phyloP scores from a whole-genome alignment of 2,329 filamentous ascomycete species.

The Fusarium floridanum region DNA sequence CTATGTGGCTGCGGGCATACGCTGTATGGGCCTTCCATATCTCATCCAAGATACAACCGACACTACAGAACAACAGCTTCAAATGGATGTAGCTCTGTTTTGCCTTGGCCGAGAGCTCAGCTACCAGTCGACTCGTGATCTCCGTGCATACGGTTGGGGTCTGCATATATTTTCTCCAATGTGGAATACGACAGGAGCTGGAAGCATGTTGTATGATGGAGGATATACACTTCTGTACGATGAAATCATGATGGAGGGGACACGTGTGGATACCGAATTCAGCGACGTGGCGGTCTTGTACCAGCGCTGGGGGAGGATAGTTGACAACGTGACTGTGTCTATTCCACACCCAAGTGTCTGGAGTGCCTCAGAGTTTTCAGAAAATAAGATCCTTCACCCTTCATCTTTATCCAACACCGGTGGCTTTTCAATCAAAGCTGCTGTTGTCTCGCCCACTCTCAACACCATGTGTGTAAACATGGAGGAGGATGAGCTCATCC shows the following conservation, averaged over 20 bases:
- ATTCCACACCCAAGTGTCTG: neutral
- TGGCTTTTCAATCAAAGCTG: neutral
- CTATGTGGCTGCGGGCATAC: neutral
- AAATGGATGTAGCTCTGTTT: too few relatives aligned
- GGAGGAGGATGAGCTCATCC: neutral
- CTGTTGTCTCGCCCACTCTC: neutral
- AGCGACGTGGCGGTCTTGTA: neutral
- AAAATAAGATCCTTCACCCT: too few relatives aligned
- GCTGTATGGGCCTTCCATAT: too few relatives aligned
- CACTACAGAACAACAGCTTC: too few relatives aligned
- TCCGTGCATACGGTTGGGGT: too few relatives aligned
- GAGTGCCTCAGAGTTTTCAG: neutral
- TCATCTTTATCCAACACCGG: neutral
- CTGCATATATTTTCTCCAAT: too few relatives aligned
- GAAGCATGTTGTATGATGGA: too few relatives aligned
- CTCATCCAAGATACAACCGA: too few relatives aligned
- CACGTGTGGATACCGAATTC: neutral
- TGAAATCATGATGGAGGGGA: too few relatives aligned
- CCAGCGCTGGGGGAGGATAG: neutral
- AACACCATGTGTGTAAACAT: neutral
- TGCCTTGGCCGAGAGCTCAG: neutral
- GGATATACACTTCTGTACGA: too few relatives aligned
- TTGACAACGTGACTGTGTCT: neutral
- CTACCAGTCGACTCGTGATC: neutral
- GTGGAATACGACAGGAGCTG: too few relatives aligned